phyloP scores from a whole-genome alignment of 768 basidiomycete genomes.

The Cystofilobasidium macerans region DNA sequence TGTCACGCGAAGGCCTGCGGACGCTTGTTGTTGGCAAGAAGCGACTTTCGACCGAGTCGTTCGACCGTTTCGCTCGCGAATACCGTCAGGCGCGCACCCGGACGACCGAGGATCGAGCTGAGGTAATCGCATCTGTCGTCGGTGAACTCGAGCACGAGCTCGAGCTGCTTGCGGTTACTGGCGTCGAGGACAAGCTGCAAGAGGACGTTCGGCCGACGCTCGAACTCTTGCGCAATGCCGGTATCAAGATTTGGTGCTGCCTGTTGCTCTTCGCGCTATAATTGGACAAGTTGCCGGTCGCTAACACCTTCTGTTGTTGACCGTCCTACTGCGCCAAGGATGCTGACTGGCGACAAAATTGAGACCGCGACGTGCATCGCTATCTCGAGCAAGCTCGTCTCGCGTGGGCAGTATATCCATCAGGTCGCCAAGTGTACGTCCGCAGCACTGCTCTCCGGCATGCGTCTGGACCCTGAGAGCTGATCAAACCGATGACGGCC shows the following conservation, averaged over 20 bases:
- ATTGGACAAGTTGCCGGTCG: not conserved
- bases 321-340: conserved; percentile 34
- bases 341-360: conserved; percentile 98
- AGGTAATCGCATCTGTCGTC: conserved; percentile 66
- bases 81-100: conserved; percentile 75
- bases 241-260: conserved; percentile 79
- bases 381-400: conserved; percentile 90
- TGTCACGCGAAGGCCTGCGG: conserved; percentile 90
- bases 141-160: conserved; percentile 74
- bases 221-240: conserved; percentile 85
- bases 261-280: not conserved
- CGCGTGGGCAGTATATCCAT: conserved; percentile 93
- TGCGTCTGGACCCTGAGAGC: conserved; percentile 17
- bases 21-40: conserved; percentile 89
- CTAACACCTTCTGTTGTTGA: not conserved
- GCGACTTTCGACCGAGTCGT: conserved; percentile 56
- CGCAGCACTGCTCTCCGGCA: conserved; percentile 2
- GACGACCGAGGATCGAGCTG: conserved; percentile 60
- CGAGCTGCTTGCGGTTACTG: conserved; percentile 84
- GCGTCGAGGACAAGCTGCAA: conserved; percentile 98
- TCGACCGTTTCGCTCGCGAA: conserved; percentile 56
- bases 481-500: too few species aligned
- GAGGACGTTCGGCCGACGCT: conserved; percentile 91
- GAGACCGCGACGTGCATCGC: conserved; percentile 98
- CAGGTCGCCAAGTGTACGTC: conserved; percentile 78